Evolutionary conservation across 257 asterid genomes (phyloP).

Genomic region (Plectranthus barbatus): DNA sequence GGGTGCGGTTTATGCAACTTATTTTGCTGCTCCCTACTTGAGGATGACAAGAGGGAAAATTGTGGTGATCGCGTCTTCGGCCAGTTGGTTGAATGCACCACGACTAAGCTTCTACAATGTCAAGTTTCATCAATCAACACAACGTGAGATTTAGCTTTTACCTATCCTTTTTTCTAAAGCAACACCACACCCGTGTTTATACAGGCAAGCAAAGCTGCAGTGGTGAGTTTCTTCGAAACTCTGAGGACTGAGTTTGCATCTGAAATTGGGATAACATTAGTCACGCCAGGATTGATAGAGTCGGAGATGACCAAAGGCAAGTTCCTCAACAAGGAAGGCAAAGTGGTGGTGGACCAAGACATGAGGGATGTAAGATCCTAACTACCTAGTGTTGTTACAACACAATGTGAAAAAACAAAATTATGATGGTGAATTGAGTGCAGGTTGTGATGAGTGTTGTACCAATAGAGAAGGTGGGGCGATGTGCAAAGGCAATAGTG

Average conservation of each 20-base stretch:
- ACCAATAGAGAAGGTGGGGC: constrained; percentile 30
- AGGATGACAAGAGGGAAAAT: constrained; percentile 53
- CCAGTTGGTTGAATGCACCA: constrained; percentile 78
- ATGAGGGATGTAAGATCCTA: constrained; percentile 51
- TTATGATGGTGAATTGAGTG: not conserved
- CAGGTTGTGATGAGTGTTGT: constrained; percentile 39
- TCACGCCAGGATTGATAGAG: constrained; percentile 62
- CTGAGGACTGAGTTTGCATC: constrained; percentile 51
- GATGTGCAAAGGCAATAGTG: constrained; percentile 40
- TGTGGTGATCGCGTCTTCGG: constrained; percentile 54
- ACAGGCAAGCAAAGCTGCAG: constrained; percentile 88
- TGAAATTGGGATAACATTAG: constrained; percentile 46
- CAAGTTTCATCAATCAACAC: not conserved
- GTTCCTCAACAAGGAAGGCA: constrained; percentile 38
- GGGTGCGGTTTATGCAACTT: constrained; percentile 61
- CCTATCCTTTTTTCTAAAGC: not conserved
- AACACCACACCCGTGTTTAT: not conserved
- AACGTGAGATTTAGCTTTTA: too few relatives aligned
- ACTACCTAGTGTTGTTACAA: not conserved
- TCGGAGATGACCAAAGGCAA: constrained; percentile 71
- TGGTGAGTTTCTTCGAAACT: constrained; percentile 64
- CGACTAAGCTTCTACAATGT: constrained; percentile 63
- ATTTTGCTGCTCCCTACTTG: constrained; percentile 47
- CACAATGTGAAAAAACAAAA: not conserved
- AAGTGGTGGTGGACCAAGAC: constrained; percentile 37